Evolutionary conservation across 495 filamentous ascomycete genomes (phyloP), one percentile per base, ranked within the genome.

Genomic region (Saxispiralis lemnorum): DNA sequence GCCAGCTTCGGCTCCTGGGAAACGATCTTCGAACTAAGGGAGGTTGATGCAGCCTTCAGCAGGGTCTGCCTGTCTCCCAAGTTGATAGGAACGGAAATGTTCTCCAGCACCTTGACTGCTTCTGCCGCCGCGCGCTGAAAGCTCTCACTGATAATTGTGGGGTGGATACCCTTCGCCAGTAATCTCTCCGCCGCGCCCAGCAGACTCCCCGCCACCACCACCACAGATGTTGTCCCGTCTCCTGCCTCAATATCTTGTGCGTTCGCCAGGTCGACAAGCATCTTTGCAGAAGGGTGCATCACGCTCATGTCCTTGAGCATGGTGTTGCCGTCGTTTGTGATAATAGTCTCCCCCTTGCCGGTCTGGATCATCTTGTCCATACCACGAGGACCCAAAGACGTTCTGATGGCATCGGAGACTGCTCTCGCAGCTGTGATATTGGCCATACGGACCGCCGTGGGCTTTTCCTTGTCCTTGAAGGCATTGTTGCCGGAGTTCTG

Each of bases 341-440:
- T 97, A 56, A 96, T 88, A 36, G 89, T 95, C 60, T 92, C 78
- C 62, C 92, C 92, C 59, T 85, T 93, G 51, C 85, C 81, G 20
- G 82, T 92, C 73, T 89, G 80, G 50, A 97, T 96, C 89, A 97
- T 97, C 69, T 97, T 97, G 66, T 97, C 89, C 87, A 94, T 39
- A 15, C 49, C 49, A 35, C 49, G 14, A 3, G 49, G 49, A 1
- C 50, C 50, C n/a, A 53, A 38, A 1, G 46, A 49, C 44, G 83
- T 93, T 67, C 89, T 73, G 60, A 97, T 89, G 51, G 89, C 89
- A 75, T 97, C 89, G 56, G 92, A 75, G 53, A 97, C 86, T 57
- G 89, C 89, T 82, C 88, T 78, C 52, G 89, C 89, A 52, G 89
- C 89, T 53, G 93, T 78, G 64, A 97, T 96, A 64, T 97, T 97